Evolutionary conservation across 2,329 filamentous ascomycete species (phyloP).

Genomic region (Cercospora sp.): DNA sequence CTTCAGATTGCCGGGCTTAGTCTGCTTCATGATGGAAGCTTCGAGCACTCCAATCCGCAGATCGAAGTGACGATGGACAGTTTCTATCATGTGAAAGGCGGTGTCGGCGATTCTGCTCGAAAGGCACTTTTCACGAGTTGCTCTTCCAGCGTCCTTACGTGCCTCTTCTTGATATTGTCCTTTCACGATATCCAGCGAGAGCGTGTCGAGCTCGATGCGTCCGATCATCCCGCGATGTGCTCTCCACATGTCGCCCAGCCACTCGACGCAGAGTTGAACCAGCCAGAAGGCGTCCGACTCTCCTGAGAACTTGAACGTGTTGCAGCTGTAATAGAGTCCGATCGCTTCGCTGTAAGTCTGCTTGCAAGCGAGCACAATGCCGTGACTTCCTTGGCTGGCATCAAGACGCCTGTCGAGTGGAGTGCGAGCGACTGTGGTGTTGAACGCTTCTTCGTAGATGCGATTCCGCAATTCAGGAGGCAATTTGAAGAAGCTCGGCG

Average conservation of each 20-base stretch:
- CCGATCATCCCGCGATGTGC: neutral
- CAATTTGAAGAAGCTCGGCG: neutral
- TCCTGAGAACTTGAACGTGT: slow-evolving; percentile 4
- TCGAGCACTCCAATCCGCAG: neutral
- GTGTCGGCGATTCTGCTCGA: neutral
- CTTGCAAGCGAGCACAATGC: slow-evolving; percentile 21
- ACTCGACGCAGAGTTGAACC: neutral
- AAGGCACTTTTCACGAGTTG: neutral
- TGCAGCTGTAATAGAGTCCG: slow-evolving; percentile 17
- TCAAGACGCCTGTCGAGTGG: no score
- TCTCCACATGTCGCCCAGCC: neutral
- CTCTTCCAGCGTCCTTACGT: neutral
- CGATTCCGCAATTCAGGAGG: slow-evolving; percentile 17
- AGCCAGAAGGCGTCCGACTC: neutral
- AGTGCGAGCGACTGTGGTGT: neutral
- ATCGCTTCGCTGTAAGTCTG: slow-evolving; percentile 17
- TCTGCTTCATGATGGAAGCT: neutral
- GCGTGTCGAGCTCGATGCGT: neutral
- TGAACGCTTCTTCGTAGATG: slow-evolving; percentile 13
- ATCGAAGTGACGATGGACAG: neutral
- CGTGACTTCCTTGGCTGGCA: neutral
- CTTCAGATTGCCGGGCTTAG: neutral
- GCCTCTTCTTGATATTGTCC: neutral
- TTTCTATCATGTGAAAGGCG: neutral
- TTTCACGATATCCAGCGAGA: neutral